Evolutionary conservation across 148 eudicot genomes (phyloP).

Genomic region (Camellia japonica): DNA sequence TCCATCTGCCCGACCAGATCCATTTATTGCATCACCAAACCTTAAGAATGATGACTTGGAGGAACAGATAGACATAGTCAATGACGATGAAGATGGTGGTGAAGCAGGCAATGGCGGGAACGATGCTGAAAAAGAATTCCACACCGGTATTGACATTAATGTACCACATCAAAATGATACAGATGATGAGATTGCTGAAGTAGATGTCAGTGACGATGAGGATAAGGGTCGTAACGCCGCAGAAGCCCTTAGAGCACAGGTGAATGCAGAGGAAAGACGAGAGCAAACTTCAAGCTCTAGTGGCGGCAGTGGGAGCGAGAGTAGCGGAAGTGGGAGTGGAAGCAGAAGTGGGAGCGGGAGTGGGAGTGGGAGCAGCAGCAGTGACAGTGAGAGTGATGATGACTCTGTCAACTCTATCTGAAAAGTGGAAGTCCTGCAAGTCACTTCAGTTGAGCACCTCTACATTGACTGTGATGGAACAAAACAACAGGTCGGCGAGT

Average conservation of each 20-base stretch:
- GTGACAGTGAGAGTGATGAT: slow-evolving; percentile 41
- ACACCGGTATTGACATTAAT: slow-evolving; percentile 63
- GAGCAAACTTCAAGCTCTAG: slow-evolving; percentile 69
- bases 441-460: too few relatives aligned
- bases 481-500: too few relatives aligned
- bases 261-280: slow-evolving; percentile 53
- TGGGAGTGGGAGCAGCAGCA: slow-evolving; percentile 52
- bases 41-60: slow-evolving; percentile 67
- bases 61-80: slow-evolving; percentile 69
- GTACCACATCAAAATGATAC: slow-evolving; percentile 66
- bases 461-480: too few relatives aligned
- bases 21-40: slow-evolving; percentile 53
- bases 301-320: slow-evolving; percentile 68
- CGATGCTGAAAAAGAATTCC: slow-evolving; percentile 31
- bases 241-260: slow-evolving; percentile 83
- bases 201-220: slow-evolving; percentile 70
- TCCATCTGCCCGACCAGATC: slow-evolving; percentile 39
- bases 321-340: slow-evolving; percentile 53
- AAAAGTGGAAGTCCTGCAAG: too few relatives aligned
- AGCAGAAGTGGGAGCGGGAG: slow-evolving; percentile 56
- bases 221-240: slow-evolving; percentile 68
- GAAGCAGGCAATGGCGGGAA: slow-evolving; percentile 21
- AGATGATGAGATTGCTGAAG: slow-evolving; percentile 83
- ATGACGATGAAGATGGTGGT: slow-evolving; percentile 47
- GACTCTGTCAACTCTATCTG: too few relatives aligned